Evolutionary conservation across 768 basidiomycete genomes (phyloP).

Genomic region (Termitomyces sp.): DNA sequence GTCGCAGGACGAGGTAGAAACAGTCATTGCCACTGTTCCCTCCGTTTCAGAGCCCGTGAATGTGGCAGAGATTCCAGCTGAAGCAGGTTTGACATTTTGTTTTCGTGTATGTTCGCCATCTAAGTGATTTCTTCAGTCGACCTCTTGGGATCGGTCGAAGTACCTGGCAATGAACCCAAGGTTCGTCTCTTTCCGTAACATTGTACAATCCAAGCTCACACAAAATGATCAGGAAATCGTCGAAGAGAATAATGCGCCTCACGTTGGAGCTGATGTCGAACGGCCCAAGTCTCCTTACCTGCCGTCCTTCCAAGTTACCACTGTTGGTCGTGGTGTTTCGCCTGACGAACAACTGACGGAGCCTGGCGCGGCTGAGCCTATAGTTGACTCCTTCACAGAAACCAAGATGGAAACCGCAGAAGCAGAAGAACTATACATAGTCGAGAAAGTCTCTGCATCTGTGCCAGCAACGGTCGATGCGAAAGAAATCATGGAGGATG

Average conservation of each 20-base stretch:
- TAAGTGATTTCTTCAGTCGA: background rate
- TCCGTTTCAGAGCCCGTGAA: background rate
- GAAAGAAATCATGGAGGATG: constrained; percentile 8
- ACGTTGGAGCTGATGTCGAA: constrained; percentile 24
- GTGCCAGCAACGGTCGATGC: background rate
- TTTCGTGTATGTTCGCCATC: background rate
- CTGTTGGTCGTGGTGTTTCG: constrained; percentile 26
- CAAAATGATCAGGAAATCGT: background rate
- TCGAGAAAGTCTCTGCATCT: background rate
- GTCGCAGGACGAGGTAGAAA: background rate
- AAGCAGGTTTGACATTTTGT: background rate
- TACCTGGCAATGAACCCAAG: background rate
- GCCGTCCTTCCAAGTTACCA: constrained; percentile 49
- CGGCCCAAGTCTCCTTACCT: constrained; percentile 50
- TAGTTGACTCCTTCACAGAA: background rate
- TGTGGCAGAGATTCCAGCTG: background rate
- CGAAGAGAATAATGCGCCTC: background rate
- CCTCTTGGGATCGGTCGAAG: background rate
- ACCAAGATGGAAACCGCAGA: background rate
- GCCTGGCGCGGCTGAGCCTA: background rate
- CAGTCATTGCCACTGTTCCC: background rate
- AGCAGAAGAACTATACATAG: background rate
- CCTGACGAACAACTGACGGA: constrained; percentile 14
- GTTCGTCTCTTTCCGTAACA: background rate
- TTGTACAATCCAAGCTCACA: background rate